Percentiles rank a stretch among this genome's conserved stretches.
Evolutionary conservation across 371 early-diverging fungal species (phyloP).

Genomic region (Mucor indicus): DNA sequence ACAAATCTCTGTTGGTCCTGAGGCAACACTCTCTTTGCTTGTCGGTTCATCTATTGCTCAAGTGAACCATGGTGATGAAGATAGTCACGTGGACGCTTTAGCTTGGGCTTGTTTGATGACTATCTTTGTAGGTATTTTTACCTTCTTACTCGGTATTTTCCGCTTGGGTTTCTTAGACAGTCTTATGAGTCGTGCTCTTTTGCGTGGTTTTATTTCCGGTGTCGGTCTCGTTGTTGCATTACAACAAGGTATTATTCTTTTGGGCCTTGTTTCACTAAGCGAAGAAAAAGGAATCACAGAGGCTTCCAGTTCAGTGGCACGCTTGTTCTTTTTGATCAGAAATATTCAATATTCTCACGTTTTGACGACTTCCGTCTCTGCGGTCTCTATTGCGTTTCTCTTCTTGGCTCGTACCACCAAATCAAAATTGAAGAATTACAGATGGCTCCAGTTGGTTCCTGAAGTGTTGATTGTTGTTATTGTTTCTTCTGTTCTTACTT

Average conservation of each 20-base stretch:
- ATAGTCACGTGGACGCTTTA: slow-evolving; percentile 43
- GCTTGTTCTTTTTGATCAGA: slow-evolving; percentile 56
- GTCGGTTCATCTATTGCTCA: slow-evolving; percentile 76
- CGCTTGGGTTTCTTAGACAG: slow-evolving; percentile 95
- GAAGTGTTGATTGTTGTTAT: slow-evolving; percentile 88
- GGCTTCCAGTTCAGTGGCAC: slow-evolving; percentile 71
- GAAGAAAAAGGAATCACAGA: slow-evolving; percentile 55
- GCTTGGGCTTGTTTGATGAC: slow-evolving; percentile 72
- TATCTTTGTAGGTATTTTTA: slow-evolving; percentile 88
- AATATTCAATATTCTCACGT: slow-evolving; percentile 58
- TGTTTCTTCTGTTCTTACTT: slow-evolving; percentile 63
- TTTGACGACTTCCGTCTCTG: slow-evolving; percentile 68
- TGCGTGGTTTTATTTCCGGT: slow-evolving; percentile 92
- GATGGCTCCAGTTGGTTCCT: slow-evolving; percentile 73
- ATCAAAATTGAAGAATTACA: slow-evolving; percentile 32
- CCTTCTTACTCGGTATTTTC: slow-evolving; percentile 87
- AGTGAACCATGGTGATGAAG: slow-evolving; percentile 33
- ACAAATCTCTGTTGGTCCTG: slow-evolving; percentile 92
- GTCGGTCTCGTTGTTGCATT: slow-evolving; percentile 88
- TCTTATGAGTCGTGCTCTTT: slow-evolving; percentile 83
- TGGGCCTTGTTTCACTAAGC: slow-evolving; percentile 61
- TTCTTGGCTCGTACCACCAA: slow-evolving; percentile 60
- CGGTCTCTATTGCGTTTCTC: slow-evolving; percentile 66
- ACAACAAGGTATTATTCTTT: slow-evolving; percentile 75
- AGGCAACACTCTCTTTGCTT: slow-evolving; percentile 86